Evolutionary conservation across 179 eudicot species (phyloP).

Genomic region (Camellia oleifera): DNA sequence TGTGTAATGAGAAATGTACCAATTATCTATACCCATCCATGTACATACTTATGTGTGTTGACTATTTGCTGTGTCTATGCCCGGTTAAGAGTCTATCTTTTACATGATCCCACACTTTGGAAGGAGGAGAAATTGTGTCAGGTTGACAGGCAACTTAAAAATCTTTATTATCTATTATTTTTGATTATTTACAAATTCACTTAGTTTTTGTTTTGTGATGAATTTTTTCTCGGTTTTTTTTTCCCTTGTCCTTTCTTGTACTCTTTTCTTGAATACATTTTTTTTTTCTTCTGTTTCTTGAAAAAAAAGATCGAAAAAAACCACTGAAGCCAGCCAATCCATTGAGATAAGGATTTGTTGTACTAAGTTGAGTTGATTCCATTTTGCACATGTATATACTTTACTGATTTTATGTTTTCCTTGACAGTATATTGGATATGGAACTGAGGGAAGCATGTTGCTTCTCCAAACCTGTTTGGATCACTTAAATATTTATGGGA

Average conservation of each 20-base stretch:
- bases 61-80: background rate
- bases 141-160: background rate
- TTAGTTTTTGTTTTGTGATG: too few species aligned
- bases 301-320: background rate
- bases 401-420: constrained; percentile 11
- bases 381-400: background rate
- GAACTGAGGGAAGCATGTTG: constrained; percentile 63
- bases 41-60: background rate
- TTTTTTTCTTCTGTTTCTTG: too few species aligned
- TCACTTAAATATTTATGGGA: constrained; percentile 41
- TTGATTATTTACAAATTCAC: constrained; percentile 23
- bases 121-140: background rate
- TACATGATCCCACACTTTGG: background rate
- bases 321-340: background rate
- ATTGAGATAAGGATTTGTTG: background rate
- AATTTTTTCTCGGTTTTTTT: too few species aligned
- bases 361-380: constrained; percentile 1
- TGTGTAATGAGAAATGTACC: background rate
- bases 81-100: background rate
- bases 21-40: background rate
- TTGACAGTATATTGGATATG: constrained; percentile 43
- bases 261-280: too few species aligned
- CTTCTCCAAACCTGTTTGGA: constrained; percentile 66
- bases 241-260: too few species aligned
- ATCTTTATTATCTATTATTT: background rate